Evolutionary conservation across 108 stramenopile genomes (phyloP).

Genomic region (Conticribra weissflogii): DNA sequence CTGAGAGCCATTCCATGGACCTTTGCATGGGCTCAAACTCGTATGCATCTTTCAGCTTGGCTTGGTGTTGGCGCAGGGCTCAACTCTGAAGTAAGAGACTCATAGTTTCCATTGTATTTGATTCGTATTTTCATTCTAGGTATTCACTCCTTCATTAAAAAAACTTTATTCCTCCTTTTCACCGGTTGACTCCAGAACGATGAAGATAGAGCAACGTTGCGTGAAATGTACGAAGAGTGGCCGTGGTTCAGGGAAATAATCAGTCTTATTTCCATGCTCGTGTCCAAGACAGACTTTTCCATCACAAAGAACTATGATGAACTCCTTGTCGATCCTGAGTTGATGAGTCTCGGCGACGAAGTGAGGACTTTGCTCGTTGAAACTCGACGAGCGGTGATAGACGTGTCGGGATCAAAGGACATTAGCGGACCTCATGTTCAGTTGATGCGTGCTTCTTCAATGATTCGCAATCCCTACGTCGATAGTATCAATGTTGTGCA

Average conservation of each 20-base stretch:
- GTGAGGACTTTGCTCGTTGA: conserved; percentile 80
- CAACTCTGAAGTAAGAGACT: conserved; percentile 43
- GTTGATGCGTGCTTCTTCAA: conserved; percentile 84
- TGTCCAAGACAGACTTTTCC: conserved; percentile 93
- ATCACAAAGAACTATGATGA: conserved; percentile 94
- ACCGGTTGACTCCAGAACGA: conserved; percentile 30
- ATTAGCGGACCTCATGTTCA: conserved; percentile 83
- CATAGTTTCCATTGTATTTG: not conserved
- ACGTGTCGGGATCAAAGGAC: conserved; percentile 78
- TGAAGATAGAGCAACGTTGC: conserved; percentile 58
- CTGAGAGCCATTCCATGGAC: conserved; percentile 98
- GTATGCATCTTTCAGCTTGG: conserved; percentile 96
- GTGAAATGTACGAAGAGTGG: conserved; percentile 94
- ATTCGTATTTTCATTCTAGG: not conserved
- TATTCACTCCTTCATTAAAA: not conserved
- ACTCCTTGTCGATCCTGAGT: conserved; percentile 75
- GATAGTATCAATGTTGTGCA: conserved; percentile 98
- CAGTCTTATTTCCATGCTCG: conserved; percentile 93
- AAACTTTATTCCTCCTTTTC: too few species aligned
- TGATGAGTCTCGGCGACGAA: conserved; percentile 78
- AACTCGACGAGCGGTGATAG: conserved; percentile 82
- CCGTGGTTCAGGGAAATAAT: conserved; percentile 94
- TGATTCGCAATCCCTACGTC: conserved; percentile 93
- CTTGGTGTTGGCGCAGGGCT: conserved; percentile 94
- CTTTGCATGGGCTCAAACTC: conserved; percentile 97